Conservation (phyloP, 2,329 filamentous ascomycete genomes). For the Phaeoacremonium minimum region DNA sequence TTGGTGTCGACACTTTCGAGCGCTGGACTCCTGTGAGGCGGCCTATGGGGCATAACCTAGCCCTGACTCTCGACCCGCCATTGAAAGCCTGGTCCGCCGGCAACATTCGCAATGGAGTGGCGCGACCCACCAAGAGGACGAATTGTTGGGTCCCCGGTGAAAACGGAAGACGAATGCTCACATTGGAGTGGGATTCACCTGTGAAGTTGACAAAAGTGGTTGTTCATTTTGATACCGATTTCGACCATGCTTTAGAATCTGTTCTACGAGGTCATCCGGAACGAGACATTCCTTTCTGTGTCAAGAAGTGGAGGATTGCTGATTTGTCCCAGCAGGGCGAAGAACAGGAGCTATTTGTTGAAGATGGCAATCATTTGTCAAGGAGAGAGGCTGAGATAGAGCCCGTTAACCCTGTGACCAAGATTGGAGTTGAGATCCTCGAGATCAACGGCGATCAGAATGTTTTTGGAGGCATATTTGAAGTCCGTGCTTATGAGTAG, state of each 20-base stretch:
- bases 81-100: constrained; percentile 10
- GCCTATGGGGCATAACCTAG: constrained; percentile 18
- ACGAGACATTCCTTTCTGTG: constrained; percentile 16
- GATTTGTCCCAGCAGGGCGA: constrained; percentile 10
- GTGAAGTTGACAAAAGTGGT: constrained; percentile 10
- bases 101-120: constrained; percentile 14
- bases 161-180: constrained; percentile 6
- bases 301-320: constrained; percentile 15
- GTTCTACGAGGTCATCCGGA: constrained; percentile 18
- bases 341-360: constrained; percentile 13
- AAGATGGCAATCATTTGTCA: constrained; percentile 14
- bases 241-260: constrained; percentile 17
- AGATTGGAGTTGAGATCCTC: constrained; percentile 15
- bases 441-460: constrained; percentile 15
- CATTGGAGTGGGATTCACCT: constrained; percentile 10
- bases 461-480: constrained; percentile 16
- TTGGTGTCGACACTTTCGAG: constrained; percentile 18
- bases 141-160: constrained; percentile 16
- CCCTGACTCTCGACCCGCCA: constrained; percentile 11
- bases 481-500: constrained; percentile 16
- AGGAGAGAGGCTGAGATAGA: constrained; percentile 12
- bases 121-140: constrained; percentile 15
- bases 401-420: background rate
- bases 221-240: constrained; percentile 18
- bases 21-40: constrained; percentile 18